Evolutionary conservation across 1,139 yeast genomes (phyloP), one percentile per base, ranked within the genome.

Genomic region (Kurtzmaniella quercitrusa): DNA sequence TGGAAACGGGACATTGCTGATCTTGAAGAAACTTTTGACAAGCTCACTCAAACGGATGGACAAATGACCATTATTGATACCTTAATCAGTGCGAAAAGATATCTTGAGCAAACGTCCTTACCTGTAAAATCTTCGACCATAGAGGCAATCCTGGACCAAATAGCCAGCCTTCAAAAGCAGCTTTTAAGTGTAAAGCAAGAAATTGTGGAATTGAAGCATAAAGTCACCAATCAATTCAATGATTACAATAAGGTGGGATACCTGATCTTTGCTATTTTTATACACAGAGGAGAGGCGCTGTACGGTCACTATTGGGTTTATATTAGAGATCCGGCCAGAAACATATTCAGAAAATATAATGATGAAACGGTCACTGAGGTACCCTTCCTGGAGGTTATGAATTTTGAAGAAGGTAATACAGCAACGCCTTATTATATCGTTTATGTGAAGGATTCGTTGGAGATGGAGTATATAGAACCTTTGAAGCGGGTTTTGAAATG

Each of bases 251-350:
- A 75, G 44, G 75, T 83, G 24, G 95, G 93, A 0, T 93, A 93
- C 61, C 74, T 87, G 0, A 75, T 93, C 11, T 93, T 91, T 68
- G 95, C 98, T 0, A 84, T 93, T 7, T 93, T 93, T 57, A 89
- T 94, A 40, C 98, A 93, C 62, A 73, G 97, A 44, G 98, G 98
- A 7, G 95, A 90, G 56, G 98, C 96, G 1, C 82, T 90, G 45
- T 91, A 87, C 58, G 98, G 98, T 2, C 98, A 93, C 63, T 93
- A 93, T 60, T 93, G 98, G 97, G 79, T 91, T 14, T 93, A 91
- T 59, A 91, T 93, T 48, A 80, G 79, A 50, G 98, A 93, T 60
- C 80, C 83, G 11, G 75, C 75, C 49, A 70, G 74, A 15, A 77
- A 78, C 39, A 68, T 85, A 29, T 93, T 82, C 77, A 72, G 97